Evolutionary conservation across 768 basidiomycete genomes (phyloP).

Genomic region (Naganishia friedmannii): DNA sequence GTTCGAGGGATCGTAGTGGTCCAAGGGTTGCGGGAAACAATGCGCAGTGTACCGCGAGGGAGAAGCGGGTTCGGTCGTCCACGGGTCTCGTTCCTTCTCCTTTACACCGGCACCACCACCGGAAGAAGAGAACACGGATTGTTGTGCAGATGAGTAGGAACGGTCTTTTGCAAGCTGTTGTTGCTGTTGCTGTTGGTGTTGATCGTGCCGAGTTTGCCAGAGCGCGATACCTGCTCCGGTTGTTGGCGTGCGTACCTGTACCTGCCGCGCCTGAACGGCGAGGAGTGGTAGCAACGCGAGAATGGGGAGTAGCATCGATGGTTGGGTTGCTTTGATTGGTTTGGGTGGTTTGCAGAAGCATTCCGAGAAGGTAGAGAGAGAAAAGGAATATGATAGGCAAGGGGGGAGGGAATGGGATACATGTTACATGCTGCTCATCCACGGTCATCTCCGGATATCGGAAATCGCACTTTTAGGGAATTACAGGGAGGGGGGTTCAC

Average conservation of each 20-base stretch:
- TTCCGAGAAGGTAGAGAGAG: no score
- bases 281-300: not conserved
- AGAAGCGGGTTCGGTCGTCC: conserved; percentile 17
- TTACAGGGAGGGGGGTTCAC: no score
- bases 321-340: not conserved
- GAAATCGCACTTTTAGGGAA: no score
- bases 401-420: no score
- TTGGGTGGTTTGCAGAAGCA: no score
- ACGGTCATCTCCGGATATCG: no score
- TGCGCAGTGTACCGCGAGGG: conserved; percentile 33
- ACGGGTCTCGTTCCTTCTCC: not conserved
- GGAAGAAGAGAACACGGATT: no score
- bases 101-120: no score
- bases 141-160: no score
- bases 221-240: conserved; percentile 11
- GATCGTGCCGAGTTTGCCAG: conserved; percentile 1
- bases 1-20: conserved; percentile 65
- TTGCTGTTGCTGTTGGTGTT: not conserved
- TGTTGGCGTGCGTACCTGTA: not conserved
- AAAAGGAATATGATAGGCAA: no score
- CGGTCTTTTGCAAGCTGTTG: not conserved
- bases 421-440: no score
- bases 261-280: not conserved
- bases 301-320: not conserved
- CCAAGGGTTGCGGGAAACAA: conserved; percentile 79